A percentile compares a stretch with the other conserved stretches of the same genome.
phyloP scores from a whole-genome alignment of 2,329 filamentous ascomycete species.

The Cercospora berteroae region DNA sequence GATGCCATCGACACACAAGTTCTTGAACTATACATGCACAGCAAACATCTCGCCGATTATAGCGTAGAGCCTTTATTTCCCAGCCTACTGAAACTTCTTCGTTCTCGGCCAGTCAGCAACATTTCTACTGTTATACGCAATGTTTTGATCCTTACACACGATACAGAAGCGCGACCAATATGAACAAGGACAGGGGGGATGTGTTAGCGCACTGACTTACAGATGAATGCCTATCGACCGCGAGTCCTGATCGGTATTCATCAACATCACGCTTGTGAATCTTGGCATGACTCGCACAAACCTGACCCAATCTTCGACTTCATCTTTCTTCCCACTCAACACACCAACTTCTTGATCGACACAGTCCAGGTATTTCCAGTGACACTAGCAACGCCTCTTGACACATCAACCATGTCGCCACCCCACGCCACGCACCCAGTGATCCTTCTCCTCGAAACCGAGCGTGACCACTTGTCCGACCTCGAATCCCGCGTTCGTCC shows the following conservation, averaged over 20 bases:
- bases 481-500: background rate
- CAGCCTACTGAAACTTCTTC: background rate
- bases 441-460: background rate
- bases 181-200: too few species aligned
- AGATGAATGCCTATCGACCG: too few species aligned
- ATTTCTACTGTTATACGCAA: background rate
- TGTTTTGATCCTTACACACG: background rate
- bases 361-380: too few species aligned
- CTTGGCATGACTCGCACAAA: background rate
- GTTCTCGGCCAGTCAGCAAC: background rate
- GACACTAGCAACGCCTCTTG: too few species aligned
- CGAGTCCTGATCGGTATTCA: background rate
- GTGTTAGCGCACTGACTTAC: too few species aligned
- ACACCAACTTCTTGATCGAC: too few species aligned
- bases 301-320: background rate
- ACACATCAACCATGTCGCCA: background rate
- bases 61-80: background rate
- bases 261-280: background rate
- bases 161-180: too few species aligned
- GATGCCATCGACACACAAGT: background rate
- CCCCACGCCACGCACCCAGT: background rate
- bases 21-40: accelerated
- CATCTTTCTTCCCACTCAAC: background rate
- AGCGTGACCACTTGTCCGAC: background rate
- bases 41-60: background rate